These are phyloP conservation scores for Meyerozyma carpophila DNA, from an alignment of 1,139 yeast species.

Conservation along the genomic window DNA sequence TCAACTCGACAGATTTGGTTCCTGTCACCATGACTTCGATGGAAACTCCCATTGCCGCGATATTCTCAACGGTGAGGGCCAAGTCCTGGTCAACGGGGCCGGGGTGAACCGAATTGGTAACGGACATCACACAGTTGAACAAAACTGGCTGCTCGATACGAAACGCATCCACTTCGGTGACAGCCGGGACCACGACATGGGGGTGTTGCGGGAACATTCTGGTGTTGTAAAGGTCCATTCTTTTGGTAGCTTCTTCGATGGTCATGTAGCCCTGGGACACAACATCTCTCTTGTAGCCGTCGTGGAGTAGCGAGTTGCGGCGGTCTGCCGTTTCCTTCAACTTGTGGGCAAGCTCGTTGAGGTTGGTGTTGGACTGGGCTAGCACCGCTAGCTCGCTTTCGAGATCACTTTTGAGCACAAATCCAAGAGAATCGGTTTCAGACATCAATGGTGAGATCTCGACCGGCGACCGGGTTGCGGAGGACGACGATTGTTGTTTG, in stretches of 20 bases:
- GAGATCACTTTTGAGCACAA: conserved; percentile 27
- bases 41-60: conserved; percentile 53
- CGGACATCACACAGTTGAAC: conserved; percentile 60
- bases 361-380: conserved; percentile 20
- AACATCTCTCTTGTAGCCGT: conserved; percentile 30
- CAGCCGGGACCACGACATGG: conserved; percentile 45
- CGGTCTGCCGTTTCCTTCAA: conserved; percentile 32
- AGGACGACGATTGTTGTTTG: not conserved
- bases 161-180: conserved; percentile 41
- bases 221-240: conserved; percentile 39
- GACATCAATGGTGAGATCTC: not conserved
- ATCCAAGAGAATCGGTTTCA: conserved; percentile 21
- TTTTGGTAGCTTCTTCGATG: conserved; percentile 41
- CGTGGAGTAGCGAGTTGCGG: conserved; percentile 27
- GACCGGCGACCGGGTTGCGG: not conserved
- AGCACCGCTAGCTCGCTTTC: conserved; percentile 33
- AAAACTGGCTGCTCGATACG: conserved; percentile 52
- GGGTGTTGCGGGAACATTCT: conserved; percentile 43
- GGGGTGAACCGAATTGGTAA: conserved; percentile 42
- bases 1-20: conserved; percentile 63
- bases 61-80: conserved; percentile 44
- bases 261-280: conserved; percentile 44
- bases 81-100: conserved; percentile 27
- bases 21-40: conserved; percentile 67
- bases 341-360: conserved; percentile 34